Evolutionary conservation across 345 rosid species (phyloP).

Genomic region (Odontarrhena argentea): DNA sequence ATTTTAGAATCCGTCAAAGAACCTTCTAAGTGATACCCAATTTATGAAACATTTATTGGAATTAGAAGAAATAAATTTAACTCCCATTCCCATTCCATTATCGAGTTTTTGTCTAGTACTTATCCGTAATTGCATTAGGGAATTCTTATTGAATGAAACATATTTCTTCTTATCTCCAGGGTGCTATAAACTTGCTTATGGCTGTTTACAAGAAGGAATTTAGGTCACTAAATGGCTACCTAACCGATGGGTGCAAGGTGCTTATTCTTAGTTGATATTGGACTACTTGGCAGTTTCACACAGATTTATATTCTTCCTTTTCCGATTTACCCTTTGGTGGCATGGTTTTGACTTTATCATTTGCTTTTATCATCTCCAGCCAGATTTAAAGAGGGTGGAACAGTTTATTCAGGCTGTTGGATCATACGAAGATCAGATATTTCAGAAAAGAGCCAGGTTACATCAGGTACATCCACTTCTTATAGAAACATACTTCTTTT

Average conservation of each 20-base stretch:
- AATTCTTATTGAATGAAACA: conserved; percentile 2
- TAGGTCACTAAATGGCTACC: conserved; percentile 70
- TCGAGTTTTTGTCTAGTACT: conserved; percentile 7
- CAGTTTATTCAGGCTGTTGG: conserved; percentile 94
- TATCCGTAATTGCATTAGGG: neutral
- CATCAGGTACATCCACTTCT: conserved; percentile 61
- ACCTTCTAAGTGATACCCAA: conserved; percentile 1
- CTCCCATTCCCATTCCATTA: neutral
- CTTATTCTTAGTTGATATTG: conserved; percentile 23
- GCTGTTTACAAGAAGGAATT: conserved; percentile 96
- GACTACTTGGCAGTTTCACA: conserved; percentile 18
- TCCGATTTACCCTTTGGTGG: conserved; percentile 16
- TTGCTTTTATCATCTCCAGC: conserved; percentile 49
- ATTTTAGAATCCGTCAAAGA: neutral
- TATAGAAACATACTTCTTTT: neutral
- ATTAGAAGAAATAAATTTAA: neutral
- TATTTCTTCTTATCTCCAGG: conserved; percentile 55
- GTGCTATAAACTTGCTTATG: conserved; percentile 91
- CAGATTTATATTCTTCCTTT: conserved; percentile 16
- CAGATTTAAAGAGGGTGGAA: conserved; percentile 76
- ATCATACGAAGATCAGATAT: conserved; percentile 85
- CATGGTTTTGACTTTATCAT: conserved; percentile 23
- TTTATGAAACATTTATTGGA: neutral
- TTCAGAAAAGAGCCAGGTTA: conserved; percentile 81
- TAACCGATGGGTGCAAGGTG: conserved; percentile 88